Conservation (phyloP, 495 filamentous ascomycete genomes). For the Tetracladium marchalianum region DNA sequence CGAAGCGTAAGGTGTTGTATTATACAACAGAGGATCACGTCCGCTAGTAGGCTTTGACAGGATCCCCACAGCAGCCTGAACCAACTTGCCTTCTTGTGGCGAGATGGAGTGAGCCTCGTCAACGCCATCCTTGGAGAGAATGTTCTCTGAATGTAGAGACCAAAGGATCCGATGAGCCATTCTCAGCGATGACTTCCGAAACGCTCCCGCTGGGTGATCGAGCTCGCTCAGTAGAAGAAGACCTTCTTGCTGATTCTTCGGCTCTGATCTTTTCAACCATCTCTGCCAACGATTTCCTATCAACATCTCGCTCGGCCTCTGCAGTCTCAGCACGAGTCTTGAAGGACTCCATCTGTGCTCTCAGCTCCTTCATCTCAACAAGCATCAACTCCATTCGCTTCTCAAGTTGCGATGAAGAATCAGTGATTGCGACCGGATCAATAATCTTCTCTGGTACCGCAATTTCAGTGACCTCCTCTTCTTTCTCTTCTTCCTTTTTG, state of each 20-base stretch:
- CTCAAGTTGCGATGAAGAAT: conserved; percentile 40
- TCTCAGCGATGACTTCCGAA: too few species aligned
- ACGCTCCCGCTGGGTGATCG: conserved; percentile 1
- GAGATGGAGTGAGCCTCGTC: neutral
- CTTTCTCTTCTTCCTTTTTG: conserved; percentile 10
- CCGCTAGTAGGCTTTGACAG: conserved; percentile 25
- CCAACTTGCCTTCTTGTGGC: conserved; percentile 11
- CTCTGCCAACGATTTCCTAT: conserved; percentile 67
- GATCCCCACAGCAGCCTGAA: conserved; percentile 21
- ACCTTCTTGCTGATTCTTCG: conserved; percentile 42
- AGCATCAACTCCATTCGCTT: conserved; percentile 69
- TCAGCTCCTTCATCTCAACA: conserved; percentile 73
- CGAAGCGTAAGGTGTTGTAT: conserved; percentile 72
- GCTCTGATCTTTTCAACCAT: conserved; percentile 77
- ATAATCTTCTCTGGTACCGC: conserved; percentile 27
- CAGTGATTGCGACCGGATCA: conserved; percentile 20
- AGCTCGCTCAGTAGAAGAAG: conserved; percentile 17
- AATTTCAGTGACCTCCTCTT: conserved; percentile 22
- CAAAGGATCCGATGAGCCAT: too few species aligned
- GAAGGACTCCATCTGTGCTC: conserved; percentile 67
- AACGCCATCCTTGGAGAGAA: neutral
- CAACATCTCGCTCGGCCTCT: conserved; percentile 57
- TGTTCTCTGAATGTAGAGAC: neutral
- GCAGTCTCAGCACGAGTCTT: conserved; percentile 68
- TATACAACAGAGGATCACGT: conserved; percentile 41